A percentile compares a stretch with the other conserved stretches of the same genome.
phyloP scores from a whole-genome alignment of 768 basidiomycete species.

The Xanthoconium purpureum region DNA sequence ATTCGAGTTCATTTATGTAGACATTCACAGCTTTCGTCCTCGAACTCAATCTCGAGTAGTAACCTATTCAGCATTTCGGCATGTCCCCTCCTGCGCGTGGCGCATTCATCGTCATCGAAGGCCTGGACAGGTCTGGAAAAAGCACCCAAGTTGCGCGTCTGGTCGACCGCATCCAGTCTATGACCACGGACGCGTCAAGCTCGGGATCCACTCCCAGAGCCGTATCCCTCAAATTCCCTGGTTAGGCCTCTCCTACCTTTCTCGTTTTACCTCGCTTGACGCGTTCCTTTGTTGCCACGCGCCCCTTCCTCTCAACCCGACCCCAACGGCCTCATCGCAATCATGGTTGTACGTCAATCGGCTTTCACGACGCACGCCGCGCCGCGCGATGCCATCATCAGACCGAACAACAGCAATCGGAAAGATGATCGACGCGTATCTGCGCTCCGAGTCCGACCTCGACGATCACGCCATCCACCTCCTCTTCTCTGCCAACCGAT shows the following conservation, averaged over 20 bases:
- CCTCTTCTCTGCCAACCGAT: constrained; percentile 94
- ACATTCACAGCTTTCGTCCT: too few relatives aligned
- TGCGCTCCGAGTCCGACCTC: constrained; percentile 78
- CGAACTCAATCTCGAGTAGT: too few relatives aligned
- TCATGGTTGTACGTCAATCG: background rate
- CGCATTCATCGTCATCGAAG: constrained; percentile 90
- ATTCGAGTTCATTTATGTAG: too few relatives aligned
- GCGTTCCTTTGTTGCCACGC: background rate
- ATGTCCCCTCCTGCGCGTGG: constrained; percentile 42
- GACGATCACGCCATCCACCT: constrained; percentile 92
- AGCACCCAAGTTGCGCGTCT: constrained; percentile 79
- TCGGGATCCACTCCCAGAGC: constrained; percentile 29
- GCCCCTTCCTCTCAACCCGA: too few relatives aligned
- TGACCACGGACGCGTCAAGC: background rate
- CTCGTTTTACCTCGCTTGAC: background rate
- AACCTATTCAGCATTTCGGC: background rate
- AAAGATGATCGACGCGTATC: constrained; percentile 89
- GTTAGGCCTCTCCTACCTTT: constrained; percentile 39
- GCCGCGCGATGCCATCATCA: constrained; percentile 27
- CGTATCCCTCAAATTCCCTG: constrained; percentile 83
- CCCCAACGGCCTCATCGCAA: background rate
- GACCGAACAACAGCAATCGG: constrained; percentile 92
- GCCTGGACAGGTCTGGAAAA: constrained; percentile 94
- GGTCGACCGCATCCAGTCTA: constrained; percentile 46
- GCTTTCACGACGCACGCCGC: too few relatives aligned